Conservation (phyloP, 1,284 basidiomycete genomes). For the Tilletia caries region DNA sequence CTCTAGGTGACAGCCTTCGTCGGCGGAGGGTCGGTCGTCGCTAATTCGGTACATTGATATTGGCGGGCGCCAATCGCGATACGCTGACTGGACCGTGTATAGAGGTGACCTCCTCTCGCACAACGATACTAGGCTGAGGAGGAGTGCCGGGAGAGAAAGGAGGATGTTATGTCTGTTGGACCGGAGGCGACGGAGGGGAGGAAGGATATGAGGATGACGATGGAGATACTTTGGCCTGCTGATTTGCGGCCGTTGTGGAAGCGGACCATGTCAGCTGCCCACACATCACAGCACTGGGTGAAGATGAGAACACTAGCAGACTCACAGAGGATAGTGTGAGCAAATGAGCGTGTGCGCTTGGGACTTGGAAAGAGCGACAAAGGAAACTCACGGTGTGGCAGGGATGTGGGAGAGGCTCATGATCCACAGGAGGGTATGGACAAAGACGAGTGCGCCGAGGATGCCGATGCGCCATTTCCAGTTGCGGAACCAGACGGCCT, state of each 20-base stretch:
- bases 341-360: neutral
- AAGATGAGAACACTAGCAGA: conserved; percentile 44
- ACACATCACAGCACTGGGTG: conserved; percentile 51
- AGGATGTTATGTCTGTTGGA: conserved; percentile 12
- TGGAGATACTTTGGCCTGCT: conserved; percentile 37
- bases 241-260: conserved; percentile 27
- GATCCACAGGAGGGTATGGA: conserved; percentile 44
- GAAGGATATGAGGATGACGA: conserved; percentile 39
- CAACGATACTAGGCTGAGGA: too few species aligned
- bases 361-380: too few species aligned
- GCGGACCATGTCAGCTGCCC: conserved; percentile 42
- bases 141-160: conserved; percentile 8
- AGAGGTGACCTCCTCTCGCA: too few species aligned
- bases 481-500: conserved; percentile 37
- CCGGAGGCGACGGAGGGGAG: conserved; percentile 27
- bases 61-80: conserved; percentile 31
- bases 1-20: too few species aligned
- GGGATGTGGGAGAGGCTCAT: conserved; percentile 42
- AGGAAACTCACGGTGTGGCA: conserved; percentile 30
- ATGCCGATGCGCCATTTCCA: conserved; percentile 47
- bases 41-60: too few species aligned
- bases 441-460: conserved; percentile 35
- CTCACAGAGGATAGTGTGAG: neutral
- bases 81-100: conserved; percentile 12
- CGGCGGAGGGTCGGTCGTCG: too few species aligned